Base-by-base conservation (phyloP, 805 yeast genomes). In the Kluyveromyces starmeri region DNA sequence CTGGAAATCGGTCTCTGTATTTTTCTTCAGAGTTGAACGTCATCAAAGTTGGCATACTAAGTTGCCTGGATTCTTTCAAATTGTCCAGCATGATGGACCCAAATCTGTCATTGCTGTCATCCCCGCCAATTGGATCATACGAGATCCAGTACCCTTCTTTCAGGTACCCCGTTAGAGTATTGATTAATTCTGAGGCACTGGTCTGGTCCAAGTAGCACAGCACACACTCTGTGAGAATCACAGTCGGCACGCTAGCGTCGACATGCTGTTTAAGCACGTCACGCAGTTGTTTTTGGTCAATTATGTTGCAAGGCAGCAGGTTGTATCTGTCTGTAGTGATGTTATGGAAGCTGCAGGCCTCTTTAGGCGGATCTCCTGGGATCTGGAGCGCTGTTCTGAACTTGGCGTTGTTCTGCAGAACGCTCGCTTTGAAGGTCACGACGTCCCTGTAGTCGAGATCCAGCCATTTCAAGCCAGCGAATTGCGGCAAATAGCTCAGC, bases 121-220 rank as follows among this genome's bases (percentile, higher is more conserved):
- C 51, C 6, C 76, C 68, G 0, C 77, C 74, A 53, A 75, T 70
- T 4, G 82, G 82, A 42, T 75, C 82, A 51, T 75, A 75, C 43
- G 74, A 64, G 4, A 70, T 45, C 42, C 61, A 40, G 42, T 31
- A 20, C 1, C 57, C 48, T 26, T 27, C 19, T 2, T 20, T 8
- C 40, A 64, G 59, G 7, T 19, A 17, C 0, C 38, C 24, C 11
- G 46, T 42, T 46, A 73, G 50, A 17, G 54, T 48, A 8, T 46
- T 39, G 10, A 75, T 55, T 14, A 71, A 56, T 4, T 29, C 18
- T n/a, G 51, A 50, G 15, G 74, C 64, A 9, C 62, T 68, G 10
- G 47, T 42, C 1, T 71, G 67, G 3, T 64, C 56, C 34, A 69
- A 46, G 48, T 75, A 75, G 45, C 82, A 75, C 11, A 75, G 49